Evolutionary conservation across 2,329 filamentous ascomycete species (phyloP).

Genomic region (Seiridium cupressi): DNA sequence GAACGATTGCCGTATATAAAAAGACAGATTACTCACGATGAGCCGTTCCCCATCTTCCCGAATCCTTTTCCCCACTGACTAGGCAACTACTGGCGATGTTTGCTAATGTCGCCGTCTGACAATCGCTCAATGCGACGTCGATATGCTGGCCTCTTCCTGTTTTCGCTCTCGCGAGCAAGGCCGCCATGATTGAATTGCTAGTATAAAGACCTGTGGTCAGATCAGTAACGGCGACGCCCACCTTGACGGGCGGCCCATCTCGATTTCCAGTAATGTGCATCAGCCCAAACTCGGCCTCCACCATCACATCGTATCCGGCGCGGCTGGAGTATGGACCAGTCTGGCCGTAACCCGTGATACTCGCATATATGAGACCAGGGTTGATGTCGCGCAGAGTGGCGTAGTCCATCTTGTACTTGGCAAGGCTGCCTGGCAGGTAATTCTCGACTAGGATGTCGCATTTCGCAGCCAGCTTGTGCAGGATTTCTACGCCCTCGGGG

Average conservation of each 20-base stretch:
- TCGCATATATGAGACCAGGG: slow-evolving; percentile 85
- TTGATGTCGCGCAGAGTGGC: slow-evolving; percentile 78
- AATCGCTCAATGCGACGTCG: slow-evolving; percentile 88
- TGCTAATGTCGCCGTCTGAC: slow-evolving; percentile 89
- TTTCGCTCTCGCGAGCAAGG: slow-evolving; percentile 71
- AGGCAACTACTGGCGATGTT: slow-evolving; percentile 93
- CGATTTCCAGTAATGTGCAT: slow-evolving; percentile 97
- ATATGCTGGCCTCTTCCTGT: slow-evolving; percentile 87
- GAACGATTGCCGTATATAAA: too few species aligned
- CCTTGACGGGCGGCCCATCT: slow-evolving; percentile 90
- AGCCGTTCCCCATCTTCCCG: slow-evolving; percentile 91
- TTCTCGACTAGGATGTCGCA: slow-evolving; percentile 96
- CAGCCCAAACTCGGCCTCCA: slow-evolving; percentile 94
- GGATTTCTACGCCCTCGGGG: slow-evolving; percentile 75
- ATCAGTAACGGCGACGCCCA: slow-evolving; percentile 95
- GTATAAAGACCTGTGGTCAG: slow-evolving; percentile 94
- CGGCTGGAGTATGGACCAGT: slow-evolving; percentile 85
- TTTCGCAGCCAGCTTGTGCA: slow-evolving; percentile 79
- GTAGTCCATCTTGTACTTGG: slow-evolving; percentile 91
- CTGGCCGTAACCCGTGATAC: slow-evolving; percentile 95
- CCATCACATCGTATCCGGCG: slow-evolving; percentile 98
- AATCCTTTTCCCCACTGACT: slow-evolving; percentile 83
- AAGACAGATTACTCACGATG: slow-evolving; percentile 62
- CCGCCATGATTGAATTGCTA: slow-evolving; percentile 93
- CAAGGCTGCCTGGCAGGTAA: slow-evolving; percentile 84